A percentile compares a stretch with the other conserved stretches of the same genome.
phyloP scores from a whole-genome alignment of 2,329 filamentous ascomycete species.

The Pseudofabraea citricarpa region DNA sequence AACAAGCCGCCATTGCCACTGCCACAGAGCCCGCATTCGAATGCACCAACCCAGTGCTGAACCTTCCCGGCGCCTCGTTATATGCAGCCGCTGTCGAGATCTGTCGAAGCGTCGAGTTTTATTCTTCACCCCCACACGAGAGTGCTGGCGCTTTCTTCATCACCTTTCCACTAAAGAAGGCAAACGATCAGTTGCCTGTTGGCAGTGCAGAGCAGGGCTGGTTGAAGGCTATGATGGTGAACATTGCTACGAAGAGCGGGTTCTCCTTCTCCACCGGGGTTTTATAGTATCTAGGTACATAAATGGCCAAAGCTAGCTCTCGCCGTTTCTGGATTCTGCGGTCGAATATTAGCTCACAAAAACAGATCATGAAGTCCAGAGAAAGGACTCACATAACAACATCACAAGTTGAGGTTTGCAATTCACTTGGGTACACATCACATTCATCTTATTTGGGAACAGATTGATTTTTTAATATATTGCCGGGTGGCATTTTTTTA shows the following conservation, averaged over 20 bases:
- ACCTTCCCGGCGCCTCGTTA: constrained; percentile 1
- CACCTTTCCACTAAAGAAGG: constrained; percentile 1
- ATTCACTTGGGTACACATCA: background rate
- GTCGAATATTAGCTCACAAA: too few species aligned
- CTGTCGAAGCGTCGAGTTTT: constrained; percentile 4
- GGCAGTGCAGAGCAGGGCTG: background rate
- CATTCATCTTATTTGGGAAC: constrained; percentile 1
- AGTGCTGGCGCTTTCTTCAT: constrained; percentile 2
- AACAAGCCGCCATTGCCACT: background rate
- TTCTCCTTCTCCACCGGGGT: background rate
- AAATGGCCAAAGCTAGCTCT: too few species aligned
- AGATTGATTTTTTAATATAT: constrained; percentile 8
- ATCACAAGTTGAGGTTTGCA: too few species aligned
- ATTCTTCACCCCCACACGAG: background rate
- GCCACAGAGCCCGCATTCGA: too few species aligned
- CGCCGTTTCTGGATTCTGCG: too few species aligned
- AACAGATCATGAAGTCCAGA: background rate
- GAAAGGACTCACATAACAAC: too few species aligned
- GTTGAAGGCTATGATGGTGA: background rate
- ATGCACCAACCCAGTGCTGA: background rate
- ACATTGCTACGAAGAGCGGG: background rate
- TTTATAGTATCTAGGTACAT: too few species aligned
- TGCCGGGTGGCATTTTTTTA: constrained; percentile 20
- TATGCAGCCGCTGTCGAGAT: constrained; percentile 3
- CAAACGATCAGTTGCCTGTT: background rate